Base-by-base conservation (phyloP, 768 basidiomycete species). In the Amyloporia xantha region DNA sequence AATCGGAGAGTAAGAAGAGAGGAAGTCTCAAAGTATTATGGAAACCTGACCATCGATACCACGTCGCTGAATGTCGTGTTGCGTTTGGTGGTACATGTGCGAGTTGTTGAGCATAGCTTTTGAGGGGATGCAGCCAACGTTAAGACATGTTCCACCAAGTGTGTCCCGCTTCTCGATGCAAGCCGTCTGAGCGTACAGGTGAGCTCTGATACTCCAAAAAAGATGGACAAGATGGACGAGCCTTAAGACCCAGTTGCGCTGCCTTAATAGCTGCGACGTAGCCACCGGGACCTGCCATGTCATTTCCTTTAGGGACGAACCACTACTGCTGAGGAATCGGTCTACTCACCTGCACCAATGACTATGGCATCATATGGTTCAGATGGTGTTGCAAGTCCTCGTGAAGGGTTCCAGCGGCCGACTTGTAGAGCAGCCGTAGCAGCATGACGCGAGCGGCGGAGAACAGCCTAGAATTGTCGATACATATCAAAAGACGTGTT, bases 41-140 rank as follows among this genome's bases (percentile, higher is more conserved):
- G 44, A n/a, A n/a, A 5, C 61, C 76, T 46, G 58, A 92, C 91
- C 88, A 48, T 99, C 93, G 58, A 99, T 98, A 58, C 96, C 95
- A 43, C 94, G 86, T 57, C 75, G 74, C 66, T 88, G 78, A 56
- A 93, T 71, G 70, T 97, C 95, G 60, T 97, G 93, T 59, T 81
- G 72, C 2, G 90, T 86, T 74, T 95, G 91, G 72, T 96, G 94
- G 74, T 90, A 97, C 51, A 95, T 74, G 72, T 96, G 93, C 33
- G 95, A 97, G 74, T 98, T 98, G 78, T 99, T 97, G 54, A 98
- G 78, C 95, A 99, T 96, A 46, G 95, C 92, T 73, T 98, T 98
- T 41, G 95, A 98, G 0, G 96, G 95, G 60, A 98, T 98, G 66
- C 96, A 99, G 52, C 96, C 96, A 59, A 98, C 92, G 64, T 98